Conservation (phyloP, 331 rosid species). For the Quercus tomentella region DNA sequence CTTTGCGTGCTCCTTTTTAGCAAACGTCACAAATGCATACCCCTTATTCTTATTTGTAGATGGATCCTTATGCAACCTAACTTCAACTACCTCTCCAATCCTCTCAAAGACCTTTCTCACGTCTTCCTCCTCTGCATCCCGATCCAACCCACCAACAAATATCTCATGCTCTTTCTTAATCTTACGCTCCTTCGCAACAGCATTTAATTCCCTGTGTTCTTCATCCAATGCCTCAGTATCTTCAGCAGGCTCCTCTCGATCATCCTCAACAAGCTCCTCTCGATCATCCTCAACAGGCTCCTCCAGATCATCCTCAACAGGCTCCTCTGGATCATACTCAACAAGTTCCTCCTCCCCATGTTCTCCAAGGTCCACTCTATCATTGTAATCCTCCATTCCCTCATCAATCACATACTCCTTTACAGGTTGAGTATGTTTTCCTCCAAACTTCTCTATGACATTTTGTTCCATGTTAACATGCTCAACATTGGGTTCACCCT, state of each 20-base stretch:
- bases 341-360: slow-evolving; percentile 37
- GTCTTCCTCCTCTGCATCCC: slow-evolving; percentile 71
- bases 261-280: slow-evolving; percentile 5
- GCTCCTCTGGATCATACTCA: slow-evolving; percentile 48
- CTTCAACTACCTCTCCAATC: slow-evolving; percentile 76
- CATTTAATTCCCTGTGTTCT: slow-evolving; percentile 47
- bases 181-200: slow-evolving; percentile 53
- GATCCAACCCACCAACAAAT: slow-evolving; percentile 80
- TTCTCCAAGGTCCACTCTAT: slow-evolving; percentile 45
- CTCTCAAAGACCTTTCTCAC: slow-evolving; percentile 63
- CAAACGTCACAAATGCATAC: slow-evolving; percentile 69
- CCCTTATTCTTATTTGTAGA: slow-evolving; percentile 69
- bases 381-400: slow-evolving; percentile 23
- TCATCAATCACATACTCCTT: slow-evolving; percentile 25
- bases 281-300: slow-evolving; percentile 16
- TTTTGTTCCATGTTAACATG: slow-evolving; percentile 18
- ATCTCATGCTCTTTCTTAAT: slow-evolving; percentile 68
- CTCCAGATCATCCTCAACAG: slow-evolving; percentile 25
- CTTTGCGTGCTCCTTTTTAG: slow-evolving; percentile 62
- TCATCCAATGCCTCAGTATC: slow-evolving; percentile 41
- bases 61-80: slow-evolving; percentile 66
- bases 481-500: slow-evolving; percentile 19
- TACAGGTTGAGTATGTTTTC: slow-evolving; percentile 25
- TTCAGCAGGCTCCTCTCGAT: slow-evolving; percentile 42
- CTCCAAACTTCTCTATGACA: slow-evolving; percentile 20